Conservation (phyloP, 805 yeast genomes). For the Priceomyces melissophilus region DNA sequence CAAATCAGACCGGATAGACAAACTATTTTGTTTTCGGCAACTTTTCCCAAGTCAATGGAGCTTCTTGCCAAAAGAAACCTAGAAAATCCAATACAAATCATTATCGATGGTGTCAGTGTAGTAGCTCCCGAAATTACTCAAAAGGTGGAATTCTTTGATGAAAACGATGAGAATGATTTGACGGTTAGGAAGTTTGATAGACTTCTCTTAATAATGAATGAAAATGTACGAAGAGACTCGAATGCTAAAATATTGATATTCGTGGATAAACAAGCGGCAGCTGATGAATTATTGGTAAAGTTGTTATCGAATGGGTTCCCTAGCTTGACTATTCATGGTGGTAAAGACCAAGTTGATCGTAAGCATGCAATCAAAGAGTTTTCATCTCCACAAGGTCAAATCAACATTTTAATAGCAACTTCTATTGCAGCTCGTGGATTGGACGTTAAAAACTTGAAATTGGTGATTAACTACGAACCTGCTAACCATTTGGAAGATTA, state of each 20-base stretch:
- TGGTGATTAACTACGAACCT: conserved; percentile 71
- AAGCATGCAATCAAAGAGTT: conserved; percentile 71
- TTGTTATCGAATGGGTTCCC: conserved; percentile 52
- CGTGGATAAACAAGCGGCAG: conserved; percentile 83
- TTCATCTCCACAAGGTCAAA: conserved; percentile 46
- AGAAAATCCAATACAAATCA: conserved; percentile 64
- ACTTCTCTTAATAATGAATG: conserved; percentile 54
- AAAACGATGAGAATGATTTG: conserved; percentile 34
- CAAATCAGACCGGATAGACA: conserved; percentile 84
- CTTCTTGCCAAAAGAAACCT: conserved; percentile 65
- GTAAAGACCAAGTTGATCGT: conserved; percentile 82
- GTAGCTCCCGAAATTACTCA: conserved; percentile 83
- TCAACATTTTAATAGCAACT: conserved; percentile 77
- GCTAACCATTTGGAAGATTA: conserved; percentile 93
- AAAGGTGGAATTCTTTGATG: conserved; percentile 57
- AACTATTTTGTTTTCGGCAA: conserved; percentile 89
- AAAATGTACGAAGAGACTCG: conserved; percentile 25
- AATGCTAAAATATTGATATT: conserved; percentile 67
- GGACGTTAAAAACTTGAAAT: conserved; percentile 80
- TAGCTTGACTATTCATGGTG: conserved; percentile 82
- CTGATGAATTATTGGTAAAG: conserved; percentile 64
- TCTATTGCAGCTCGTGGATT: conserved; percentile 94
- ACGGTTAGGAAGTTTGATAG: conserved; percentile 46
- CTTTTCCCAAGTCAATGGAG: conserved; percentile 82
- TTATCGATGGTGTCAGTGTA: conserved; percentile 74